Evolutionary conservation across 768 basidiomycete species (phyloP).

Genomic region (Mrakia blollopis): DNA sequence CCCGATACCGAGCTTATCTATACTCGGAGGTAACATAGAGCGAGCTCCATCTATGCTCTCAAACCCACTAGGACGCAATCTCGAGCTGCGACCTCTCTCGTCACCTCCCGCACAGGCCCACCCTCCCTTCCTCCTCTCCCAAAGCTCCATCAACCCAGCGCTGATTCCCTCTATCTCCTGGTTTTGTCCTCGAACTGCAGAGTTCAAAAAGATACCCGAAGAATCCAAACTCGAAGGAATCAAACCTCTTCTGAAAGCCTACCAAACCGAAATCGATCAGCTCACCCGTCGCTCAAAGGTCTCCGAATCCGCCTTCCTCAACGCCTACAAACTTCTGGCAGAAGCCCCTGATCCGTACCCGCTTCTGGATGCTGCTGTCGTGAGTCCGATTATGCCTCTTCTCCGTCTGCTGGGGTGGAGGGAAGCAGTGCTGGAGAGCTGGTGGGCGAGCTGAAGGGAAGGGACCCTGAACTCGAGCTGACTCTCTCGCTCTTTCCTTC

Average conservation of each 20-base stretch:
- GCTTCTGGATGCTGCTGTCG: conserved; percentile 86
- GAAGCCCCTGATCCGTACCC: conserved; percentile 98
- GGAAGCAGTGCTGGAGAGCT: not conserved
- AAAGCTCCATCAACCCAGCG: not conserved
- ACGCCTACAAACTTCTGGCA: conserved; percentile 89
- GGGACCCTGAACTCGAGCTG: not conserved
- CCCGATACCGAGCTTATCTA: no score
- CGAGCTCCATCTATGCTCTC: not conserved
- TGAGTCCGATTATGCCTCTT: conserved; percentile 44
- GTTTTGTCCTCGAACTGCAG: conserved; percentile 47
- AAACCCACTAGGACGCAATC: not conserved
- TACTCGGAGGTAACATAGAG: no score
- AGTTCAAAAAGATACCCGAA: conserved; percentile 93
- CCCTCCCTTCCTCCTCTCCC: not conserved
- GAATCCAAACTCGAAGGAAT: conserved; percentile 70
- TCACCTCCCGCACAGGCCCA: not conserved
- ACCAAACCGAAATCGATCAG: conserved; percentile 93
- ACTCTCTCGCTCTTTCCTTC: not conserved
- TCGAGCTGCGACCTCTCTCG: not conserved
- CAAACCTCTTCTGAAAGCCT: conserved; percentile 89
- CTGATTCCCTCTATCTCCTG: not conserved
- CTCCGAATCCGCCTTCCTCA: conserved; percentile 94
- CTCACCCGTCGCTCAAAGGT: conserved; percentile 87
- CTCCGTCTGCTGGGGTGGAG: no score
- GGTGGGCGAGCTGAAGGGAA: no score